Conservation (phyloP, 2,329 filamentous ascomycete genomes). For the Trichophyton simii region DNA sequence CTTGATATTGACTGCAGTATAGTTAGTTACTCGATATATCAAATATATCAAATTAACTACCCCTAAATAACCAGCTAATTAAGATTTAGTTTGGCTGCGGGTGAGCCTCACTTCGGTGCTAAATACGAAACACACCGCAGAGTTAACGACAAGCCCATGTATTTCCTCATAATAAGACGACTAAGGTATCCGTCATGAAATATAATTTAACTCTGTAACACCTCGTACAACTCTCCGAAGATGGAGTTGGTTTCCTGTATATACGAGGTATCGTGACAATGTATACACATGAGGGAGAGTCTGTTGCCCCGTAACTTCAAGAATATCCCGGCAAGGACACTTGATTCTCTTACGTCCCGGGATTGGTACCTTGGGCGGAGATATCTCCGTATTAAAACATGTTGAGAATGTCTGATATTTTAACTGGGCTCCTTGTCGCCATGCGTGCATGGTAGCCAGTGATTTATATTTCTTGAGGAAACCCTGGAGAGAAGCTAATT, state of each 20-base stretch:
- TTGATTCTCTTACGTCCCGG: not conserved
- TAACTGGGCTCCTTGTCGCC: too few relatives aligned
- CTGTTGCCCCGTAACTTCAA: not conserved
- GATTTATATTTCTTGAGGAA: too few relatives aligned
- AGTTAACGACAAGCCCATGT: not conserved
- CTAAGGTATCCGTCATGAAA: not conserved
- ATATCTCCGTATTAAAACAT: too few relatives aligned
- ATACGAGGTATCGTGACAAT: not conserved
- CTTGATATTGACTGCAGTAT: not conserved
- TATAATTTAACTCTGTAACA: too few relatives aligned
- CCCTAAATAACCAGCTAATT: too few relatives aligned
- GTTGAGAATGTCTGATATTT: too few relatives aligned
- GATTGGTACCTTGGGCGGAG: not conserved
- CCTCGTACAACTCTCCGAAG: not conserved
- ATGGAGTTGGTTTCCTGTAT: not conserved
- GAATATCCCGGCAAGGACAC: not conserved
- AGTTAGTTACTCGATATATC: not conserved
- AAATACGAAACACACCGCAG: not conserved
- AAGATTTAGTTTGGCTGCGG: not conserved
- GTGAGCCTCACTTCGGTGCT: not conserved
- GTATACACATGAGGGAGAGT: not conserved
- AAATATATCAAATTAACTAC: not conserved
- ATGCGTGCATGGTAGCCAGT: too few relatives aligned
- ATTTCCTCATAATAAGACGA: not conserved
- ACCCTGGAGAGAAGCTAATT: too few relatives aligned